Evolutionary conservation across 192 early-diverging fungal species (phyloP).

Genomic region (Coemansia sp.): DNA sequence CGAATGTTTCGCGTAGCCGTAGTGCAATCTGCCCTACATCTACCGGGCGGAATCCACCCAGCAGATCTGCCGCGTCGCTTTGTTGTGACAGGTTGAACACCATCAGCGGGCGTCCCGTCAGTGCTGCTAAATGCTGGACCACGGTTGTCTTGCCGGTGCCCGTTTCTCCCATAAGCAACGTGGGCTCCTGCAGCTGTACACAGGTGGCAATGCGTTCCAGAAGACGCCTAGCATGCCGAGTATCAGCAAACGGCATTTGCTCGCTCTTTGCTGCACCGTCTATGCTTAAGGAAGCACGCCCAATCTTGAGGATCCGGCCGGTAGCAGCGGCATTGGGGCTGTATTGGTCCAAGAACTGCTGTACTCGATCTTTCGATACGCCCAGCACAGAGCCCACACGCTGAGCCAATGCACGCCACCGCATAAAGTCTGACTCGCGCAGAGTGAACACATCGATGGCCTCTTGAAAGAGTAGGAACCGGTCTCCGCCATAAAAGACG

Average conservation of each 20-base stretch:
- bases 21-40: constrained; percentile 77
- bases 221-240: constrained; percentile 72
- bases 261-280: constrained; percentile 10
- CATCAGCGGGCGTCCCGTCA: constrained; percentile 68
- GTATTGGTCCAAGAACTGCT: constrained; percentile 69
- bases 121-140: constrained; percentile 84
- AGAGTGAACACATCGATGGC: constrained; percentile 83
- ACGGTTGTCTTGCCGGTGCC: constrained; percentile 97
- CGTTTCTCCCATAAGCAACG: constrained; percentile 92
- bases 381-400: constrained; percentile 67
- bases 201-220: constrained; percentile 84
- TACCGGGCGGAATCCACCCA: constrained; percentile 97
- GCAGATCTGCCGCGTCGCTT: constrained; percentile 86
- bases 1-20: constrained; percentile 81
- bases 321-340: constrained; percentile 57
- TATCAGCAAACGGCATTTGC: constrained; percentile 78
- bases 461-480: constrained; percentile 67
- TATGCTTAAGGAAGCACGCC: constrained; percentile 17
- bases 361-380: constrained; percentile 64
- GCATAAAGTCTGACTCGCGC: constrained; percentile 69
- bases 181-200: constrained; percentile 77
- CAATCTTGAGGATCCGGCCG: constrained; percentile 24
- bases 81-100: constrained; percentile 99
- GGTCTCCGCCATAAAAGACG: constrained; percentile 18
- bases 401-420: constrained; percentile 62